Evolutionary conservation across 108 stramenopile genomes (phyloP).

Genomic region (Epithemia pelagica): DNA sequence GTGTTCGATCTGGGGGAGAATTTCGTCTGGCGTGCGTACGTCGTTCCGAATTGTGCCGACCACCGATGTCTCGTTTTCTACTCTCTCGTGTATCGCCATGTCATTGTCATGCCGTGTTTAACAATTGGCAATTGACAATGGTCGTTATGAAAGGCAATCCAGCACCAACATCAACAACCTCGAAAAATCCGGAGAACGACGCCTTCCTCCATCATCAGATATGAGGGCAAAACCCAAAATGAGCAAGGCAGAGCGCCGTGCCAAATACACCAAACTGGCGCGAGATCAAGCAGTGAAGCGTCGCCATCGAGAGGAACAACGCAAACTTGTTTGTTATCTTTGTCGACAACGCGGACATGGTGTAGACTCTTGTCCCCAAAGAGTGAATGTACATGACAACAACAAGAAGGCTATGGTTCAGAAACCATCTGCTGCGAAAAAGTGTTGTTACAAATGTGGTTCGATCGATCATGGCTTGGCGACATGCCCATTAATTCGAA

Average conservation of each 20-base stretch:
- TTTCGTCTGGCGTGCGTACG: too few species aligned
- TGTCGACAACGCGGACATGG: constrained; percentile 68
- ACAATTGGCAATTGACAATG: too few species aligned
- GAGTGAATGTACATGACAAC: constrained; percentile 8
- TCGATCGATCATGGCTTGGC: constrained; percentile 61
- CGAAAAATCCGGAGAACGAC: too few species aligned
- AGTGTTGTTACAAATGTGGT: constrained; percentile 79
- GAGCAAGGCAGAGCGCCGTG: constrained; percentile 72
- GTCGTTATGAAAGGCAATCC: too few species aligned
- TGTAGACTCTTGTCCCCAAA: constrained; percentile 47
- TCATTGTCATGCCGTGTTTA: too few species aligned
- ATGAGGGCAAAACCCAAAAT: constrained; percentile 71
- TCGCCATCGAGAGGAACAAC: constrained; percentile 15
- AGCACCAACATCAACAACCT: too few species aligned
- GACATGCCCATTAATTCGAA: constrained; percentile 44
- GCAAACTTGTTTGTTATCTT: constrained; percentile 47
- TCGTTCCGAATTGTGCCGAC: too few species aligned
- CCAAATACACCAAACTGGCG: constrained; percentile 72
- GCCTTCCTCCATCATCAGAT: too few species aligned
- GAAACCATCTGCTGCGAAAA: not conserved
- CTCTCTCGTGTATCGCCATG: too few species aligned
- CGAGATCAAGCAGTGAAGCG: constrained; percentile 49
- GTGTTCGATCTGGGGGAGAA: too few species aligned
- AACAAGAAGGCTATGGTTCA: too few species aligned
- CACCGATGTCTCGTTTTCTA: too few species aligned